phyloP scores from a whole-genome alignment of 768 basidiomycete species.

The Termitomyces sp. region DNA sequence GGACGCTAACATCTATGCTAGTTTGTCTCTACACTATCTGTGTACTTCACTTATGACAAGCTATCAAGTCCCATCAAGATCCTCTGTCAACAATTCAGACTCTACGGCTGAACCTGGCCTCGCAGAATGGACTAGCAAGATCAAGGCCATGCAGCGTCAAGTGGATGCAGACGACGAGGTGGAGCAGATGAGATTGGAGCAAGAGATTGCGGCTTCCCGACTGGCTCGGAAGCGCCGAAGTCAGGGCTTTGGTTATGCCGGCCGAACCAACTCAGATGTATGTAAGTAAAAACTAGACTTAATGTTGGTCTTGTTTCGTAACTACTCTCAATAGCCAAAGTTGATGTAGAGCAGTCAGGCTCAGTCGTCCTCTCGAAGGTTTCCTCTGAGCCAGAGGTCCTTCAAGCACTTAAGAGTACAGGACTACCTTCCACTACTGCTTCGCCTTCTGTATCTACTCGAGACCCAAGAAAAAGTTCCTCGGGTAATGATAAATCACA shows the following conservation, averaged over 20 bases:
- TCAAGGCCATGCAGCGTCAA: conserved; percentile 74
- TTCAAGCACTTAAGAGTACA: conserved; percentile 34
- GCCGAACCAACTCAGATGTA: conserved; percentile 35
- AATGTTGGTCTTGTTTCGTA: background rate
- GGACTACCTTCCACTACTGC: conserved; percentile 8
- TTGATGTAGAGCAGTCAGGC: background rate
- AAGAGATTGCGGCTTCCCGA: conserved; percentile 54
- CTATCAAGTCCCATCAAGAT: background rate
- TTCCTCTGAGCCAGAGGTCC: conserved; percentile 32
- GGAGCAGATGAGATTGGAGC: conserved; percentile 64
- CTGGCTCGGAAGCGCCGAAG: conserved; percentile 44
- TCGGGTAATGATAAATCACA: conserved; percentile 20
- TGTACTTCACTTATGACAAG: conserved; percentile 4
- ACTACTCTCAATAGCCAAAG: conserved; percentile 4
- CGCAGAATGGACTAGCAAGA: conserved; percentile 79
- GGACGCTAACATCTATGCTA: background rate
- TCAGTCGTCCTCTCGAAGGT: conserved; percentile 12
- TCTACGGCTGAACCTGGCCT: conserved; percentile 59
- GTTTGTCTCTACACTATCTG: background rate
- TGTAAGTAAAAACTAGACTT: conserved; percentile 30
- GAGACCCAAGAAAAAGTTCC: background rate
- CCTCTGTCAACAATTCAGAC: conserved; percentile 29
- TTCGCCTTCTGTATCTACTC: background rate
- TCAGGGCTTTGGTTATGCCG: conserved; percentile 32
- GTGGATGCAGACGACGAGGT: conserved; percentile 78